A percentile compares a stretch with the other conserved stretches of the same genome.
phyloP scores from a whole-genome alignment of 164 flowering plant genomes.

The Protea cynaroides region DNA sequence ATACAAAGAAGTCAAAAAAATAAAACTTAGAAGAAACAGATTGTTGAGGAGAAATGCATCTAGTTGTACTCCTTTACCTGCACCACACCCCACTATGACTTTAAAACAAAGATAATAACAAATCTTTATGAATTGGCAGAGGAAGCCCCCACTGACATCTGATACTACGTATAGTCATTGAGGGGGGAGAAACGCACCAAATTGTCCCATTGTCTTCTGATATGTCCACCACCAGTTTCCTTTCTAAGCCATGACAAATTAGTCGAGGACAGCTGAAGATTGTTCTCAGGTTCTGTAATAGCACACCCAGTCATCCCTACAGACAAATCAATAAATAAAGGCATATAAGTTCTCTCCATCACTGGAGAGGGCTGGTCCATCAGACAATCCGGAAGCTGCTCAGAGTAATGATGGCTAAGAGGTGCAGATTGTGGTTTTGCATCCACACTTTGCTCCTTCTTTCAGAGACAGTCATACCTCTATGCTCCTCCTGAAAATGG shows the following conservation, averaged over 20 bases:
- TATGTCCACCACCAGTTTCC: conserved; percentile 16
- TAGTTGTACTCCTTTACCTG: too few species aligned
- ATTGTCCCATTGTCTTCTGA: conserved; percentile 27
- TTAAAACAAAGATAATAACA: too few species aligned
- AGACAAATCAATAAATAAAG: conserved; percentile 12
- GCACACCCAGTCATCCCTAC: conserved; percentile 13
- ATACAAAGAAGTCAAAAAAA: conserved; percentile 4
- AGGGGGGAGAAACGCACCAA: conserved; percentile 25
- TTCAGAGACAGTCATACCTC: conserved; percentile 9
- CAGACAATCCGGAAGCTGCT: conserved; percentile 13
- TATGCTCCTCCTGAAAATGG: conserved; percentile 15
- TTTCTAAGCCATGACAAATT: conserved; percentile 21
- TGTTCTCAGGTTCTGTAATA: conserved; percentile 11
- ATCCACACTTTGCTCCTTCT: conserved; percentile 22
- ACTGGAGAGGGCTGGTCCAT: conserved; percentile 19
- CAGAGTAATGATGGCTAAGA: conserved; percentile 18
- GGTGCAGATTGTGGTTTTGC: conserved; percentile 9
- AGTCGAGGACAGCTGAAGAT: conserved; percentile 13
- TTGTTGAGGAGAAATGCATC: too few species aligned
- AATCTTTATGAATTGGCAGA: too few species aligned
- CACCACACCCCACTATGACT: too few species aligned
- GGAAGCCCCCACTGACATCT: too few species aligned
- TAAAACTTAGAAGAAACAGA: conserved; percentile 1
- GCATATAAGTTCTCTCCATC: conserved; percentile 13
- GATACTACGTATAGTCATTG: conserved; percentile 4